These are phyloP conservation scores for Pseudonitzschia multiseries DNA, from an alignment of 108 stramenopile genomes.

Conservation along the genomic window DNA sequence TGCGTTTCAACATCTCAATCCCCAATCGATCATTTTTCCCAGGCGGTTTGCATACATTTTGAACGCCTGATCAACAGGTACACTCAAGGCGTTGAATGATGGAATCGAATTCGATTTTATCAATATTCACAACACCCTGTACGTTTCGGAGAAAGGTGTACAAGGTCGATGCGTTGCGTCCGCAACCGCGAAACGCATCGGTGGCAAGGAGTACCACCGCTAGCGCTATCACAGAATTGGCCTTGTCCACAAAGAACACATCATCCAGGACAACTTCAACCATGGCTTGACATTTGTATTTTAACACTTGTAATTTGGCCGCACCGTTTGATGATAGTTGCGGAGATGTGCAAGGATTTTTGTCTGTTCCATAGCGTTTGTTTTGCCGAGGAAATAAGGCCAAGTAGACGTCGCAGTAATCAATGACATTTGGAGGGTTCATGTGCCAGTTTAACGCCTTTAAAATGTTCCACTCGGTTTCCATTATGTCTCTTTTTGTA, in stretches of 20 bases:
- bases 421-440: conserved; percentile 50
- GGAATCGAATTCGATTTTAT: conserved; percentile 22
- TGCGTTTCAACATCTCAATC: too few relatives aligned
- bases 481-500: conserved; percentile 44
- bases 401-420: conserved; percentile 30
- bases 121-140: conserved; percentile 21
- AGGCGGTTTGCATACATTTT: too few relatives aligned
- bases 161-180: neutral
- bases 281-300: conserved; percentile 7
- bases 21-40: too few relatives aligned
- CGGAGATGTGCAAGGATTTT: neutral
- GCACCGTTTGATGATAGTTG: neutral
- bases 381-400: conserved; percentile 11
- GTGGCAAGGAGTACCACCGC: conserved; percentile 22
- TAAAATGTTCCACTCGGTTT: conserved; percentile 58
- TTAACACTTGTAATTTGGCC: neutral
- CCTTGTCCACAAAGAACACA: conserved; percentile 20
- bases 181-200: conserved; percentile 4
- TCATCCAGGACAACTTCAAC: conserved; percentile 19
- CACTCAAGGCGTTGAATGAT: conserved; percentile 21
- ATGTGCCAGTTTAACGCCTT: conserved; percentile 52
- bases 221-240: conserved; percentile 18
- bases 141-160: conserved; percentile 16
- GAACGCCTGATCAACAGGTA: neutral
- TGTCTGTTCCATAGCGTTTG: neutral